Conservation (phyloP, 768 basidiomycete genomes). For the Dioszegia aurantiaca region DNA sequence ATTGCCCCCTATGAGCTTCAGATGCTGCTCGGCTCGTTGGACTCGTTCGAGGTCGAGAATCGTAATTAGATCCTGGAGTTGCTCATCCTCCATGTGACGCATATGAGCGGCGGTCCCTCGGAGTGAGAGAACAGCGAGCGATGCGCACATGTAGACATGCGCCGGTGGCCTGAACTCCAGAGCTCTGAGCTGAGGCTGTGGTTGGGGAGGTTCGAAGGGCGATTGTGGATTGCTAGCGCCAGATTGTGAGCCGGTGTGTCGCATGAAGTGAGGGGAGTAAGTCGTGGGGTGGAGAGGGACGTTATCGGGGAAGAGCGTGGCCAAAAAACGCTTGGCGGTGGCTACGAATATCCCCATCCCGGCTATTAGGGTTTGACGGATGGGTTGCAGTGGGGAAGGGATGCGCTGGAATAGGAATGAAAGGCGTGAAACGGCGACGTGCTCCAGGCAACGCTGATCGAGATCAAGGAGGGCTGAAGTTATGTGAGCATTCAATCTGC, state of each 20-base stretch:
- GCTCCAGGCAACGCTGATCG: conserved; percentile 5
- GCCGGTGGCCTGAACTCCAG: background rate
- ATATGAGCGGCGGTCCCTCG: conserved; percentile 8
- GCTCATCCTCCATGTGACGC: background rate
- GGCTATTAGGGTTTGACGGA: conserved; percentile 5
- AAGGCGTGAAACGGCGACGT: conserved; percentile 9
- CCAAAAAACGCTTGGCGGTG: conserved; percentile 10
- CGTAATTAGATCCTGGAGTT: background rate
- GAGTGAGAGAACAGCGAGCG: background rate
- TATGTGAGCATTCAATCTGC: background rate
- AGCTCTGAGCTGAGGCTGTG: too few relatives aligned
- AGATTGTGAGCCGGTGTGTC: background rate
- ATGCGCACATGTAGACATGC: conserved; percentile 8
- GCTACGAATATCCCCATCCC: conserved; percentile 4
- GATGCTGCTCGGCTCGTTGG: background rate
- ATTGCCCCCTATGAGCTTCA: background rate
- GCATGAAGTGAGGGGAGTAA: background rate
- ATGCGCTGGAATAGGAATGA: conserved; percentile 15
- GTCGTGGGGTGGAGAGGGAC: background rate
- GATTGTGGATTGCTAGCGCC: background rate
- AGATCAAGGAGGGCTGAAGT: conserved; percentile 5
- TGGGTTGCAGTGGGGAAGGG: conserved; percentile 9
- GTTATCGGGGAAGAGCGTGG: background rate
- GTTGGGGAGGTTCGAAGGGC: background rate
- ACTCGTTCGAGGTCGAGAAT: background rate